These are phyloP conservation scores for Phytopythium sindhum DNA, from an alignment of 352 stramenopile genomes.

Conservation along the genomic window DNA sequence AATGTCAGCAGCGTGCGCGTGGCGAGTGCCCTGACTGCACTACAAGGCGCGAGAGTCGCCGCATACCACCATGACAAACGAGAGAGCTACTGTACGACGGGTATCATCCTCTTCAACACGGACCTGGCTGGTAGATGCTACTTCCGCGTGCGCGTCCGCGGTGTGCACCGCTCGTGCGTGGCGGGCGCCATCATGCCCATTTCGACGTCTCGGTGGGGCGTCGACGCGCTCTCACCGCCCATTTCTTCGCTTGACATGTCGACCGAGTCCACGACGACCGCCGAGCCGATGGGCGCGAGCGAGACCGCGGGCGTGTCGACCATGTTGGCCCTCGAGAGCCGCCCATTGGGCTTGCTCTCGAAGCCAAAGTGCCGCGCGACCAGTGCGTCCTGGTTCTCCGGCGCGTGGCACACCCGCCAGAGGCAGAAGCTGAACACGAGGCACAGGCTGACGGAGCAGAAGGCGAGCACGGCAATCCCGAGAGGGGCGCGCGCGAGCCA, in stretches of 20 bases:
- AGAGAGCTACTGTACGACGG: background rate
- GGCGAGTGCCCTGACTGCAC: too few relatives aligned
- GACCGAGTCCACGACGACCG: constrained; percentile 2
- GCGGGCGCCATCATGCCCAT: constrained; percentile 7
- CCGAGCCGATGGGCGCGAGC: constrained; percentile 1
- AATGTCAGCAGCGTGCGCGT: too few relatives aligned
- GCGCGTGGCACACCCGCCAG: constrained; percentile 50
- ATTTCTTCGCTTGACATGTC: background rate
- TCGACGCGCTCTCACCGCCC: background rate
- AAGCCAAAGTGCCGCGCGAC: constrained; percentile 19
- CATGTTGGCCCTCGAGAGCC: background rate
- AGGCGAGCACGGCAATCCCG: constrained; percentile 47
- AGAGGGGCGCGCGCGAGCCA: constrained; percentile 50
- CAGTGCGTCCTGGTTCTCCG: constrained; percentile 65
- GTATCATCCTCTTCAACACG: background rate
- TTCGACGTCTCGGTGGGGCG: background rate
- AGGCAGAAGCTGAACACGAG: constrained; percentile 44
- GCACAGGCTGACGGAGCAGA: constrained; percentile 31
- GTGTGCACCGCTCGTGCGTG: too few relatives aligned
- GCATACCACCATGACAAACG: background rate
- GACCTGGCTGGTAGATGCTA: background rate
- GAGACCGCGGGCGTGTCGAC: background rate
- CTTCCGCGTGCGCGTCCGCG: background rate
- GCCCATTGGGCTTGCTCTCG: background rate
- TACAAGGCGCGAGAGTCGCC: too few relatives aligned